These are phyloP conservation scores for Corymbia calophylla DNA, from an alignment of 441 rosid species.

Conservation along the genomic window DNA sequence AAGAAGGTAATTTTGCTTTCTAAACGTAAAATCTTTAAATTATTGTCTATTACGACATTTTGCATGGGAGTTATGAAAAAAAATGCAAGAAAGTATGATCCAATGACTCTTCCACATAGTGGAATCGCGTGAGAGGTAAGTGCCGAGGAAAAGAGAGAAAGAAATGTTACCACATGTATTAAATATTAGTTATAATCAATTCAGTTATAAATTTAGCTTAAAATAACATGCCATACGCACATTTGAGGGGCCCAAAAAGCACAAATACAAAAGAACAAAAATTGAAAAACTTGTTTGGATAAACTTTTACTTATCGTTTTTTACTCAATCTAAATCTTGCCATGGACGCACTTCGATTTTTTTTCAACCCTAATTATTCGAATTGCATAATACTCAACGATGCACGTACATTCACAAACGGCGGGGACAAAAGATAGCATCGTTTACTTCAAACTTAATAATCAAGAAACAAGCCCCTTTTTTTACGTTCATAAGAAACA, in stretches of 20 bases:
- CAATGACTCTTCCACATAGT: not conserved
- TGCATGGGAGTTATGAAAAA: not conserved
- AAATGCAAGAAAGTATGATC: not conserved
- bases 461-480: not conserved
- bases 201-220: not conserved
- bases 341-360: not conserved
- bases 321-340: not conserved
- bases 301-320: not conserved
- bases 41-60: not conserved
- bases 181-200: not conserved
- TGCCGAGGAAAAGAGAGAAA: not conserved
- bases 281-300: not conserved
- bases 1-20: not conserved
- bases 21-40: not conserved
- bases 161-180: fast-evolving
- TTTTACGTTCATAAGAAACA: not conserved
- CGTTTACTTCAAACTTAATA: not conserved
- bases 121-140: not conserved
- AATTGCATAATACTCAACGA: not conserved
- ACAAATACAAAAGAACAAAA: not conserved
- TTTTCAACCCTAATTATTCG: not conserved
- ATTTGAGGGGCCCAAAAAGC: not conserved
- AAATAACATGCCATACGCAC: not conserved
- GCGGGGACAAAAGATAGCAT: not conserved
- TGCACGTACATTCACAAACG: not conserved